phyloP scores from a whole-genome alignment of 2,329 filamentous ascomycete species.

The Beauveria medogensis region DNA sequence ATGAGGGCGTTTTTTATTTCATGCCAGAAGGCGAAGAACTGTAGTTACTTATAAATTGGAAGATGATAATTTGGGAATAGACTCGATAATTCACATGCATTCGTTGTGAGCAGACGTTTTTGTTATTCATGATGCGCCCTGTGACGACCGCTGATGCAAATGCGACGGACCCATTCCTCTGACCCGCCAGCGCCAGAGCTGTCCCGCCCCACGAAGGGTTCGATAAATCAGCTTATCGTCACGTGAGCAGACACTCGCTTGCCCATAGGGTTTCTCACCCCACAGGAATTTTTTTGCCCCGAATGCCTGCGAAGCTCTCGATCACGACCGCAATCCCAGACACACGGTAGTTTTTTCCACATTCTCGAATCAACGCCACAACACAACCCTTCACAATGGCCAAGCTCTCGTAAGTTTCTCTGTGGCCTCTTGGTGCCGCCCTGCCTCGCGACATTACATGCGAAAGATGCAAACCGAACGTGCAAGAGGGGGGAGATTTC shows the following conservation, averaged over 20 bases:
- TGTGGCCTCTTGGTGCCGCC: constrained; percentile 3
- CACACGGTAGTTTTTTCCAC: constrained; percentile 26
- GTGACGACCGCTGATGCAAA: too few relatives aligned
- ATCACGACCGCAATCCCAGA: constrained; percentile 28
- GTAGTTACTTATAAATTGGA: constrained; percentile 3
- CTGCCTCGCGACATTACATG: constrained; percentile 13
- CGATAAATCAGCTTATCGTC: background rate
- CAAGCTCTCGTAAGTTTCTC: constrained; percentile 51
- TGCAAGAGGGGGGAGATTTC: constrained; percentile 11
- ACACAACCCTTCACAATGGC: constrained; percentile 49
- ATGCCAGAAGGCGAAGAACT: background rate
- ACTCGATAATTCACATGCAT: background rate
- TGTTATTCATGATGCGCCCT: too few relatives aligned
- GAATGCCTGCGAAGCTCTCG: constrained; percentile 22
- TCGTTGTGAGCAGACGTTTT: too few relatives aligned
- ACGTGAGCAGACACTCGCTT: constrained; percentile 7
- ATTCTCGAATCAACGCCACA: constrained; percentile 31
- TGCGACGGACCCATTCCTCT: too few relatives aligned
- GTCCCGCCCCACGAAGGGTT: constrained; percentile 2
- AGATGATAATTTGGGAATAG: constrained; percentile 2
- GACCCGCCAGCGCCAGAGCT: too few relatives aligned
- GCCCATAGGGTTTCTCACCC: constrained; percentile 33
- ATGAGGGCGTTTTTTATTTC: constrained; percentile 1
- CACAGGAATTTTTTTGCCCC: constrained; percentile 30
- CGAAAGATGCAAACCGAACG: constrained; percentile 3